Percentiles rank a stretch among this genome's conserved stretches.
phyloP scores from a whole-genome alignment of 345 rosid genomes.

The Rhizophora mangle region DNA sequence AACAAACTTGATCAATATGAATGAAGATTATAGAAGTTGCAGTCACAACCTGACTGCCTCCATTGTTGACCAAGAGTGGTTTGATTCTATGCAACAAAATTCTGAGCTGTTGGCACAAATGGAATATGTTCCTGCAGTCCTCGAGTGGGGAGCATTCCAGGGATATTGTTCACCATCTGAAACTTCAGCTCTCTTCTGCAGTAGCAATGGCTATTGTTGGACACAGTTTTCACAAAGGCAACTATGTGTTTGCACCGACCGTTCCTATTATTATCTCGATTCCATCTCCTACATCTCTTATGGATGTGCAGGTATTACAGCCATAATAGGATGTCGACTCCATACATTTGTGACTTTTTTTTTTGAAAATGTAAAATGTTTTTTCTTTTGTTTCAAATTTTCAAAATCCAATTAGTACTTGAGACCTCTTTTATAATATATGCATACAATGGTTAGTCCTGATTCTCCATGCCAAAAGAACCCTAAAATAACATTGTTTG shows the following conservation, averaged over 20 bases:
- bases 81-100: background rate
- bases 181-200: background rate
- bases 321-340: background rate
- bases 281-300: background rate
- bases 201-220: background rate
- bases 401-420: too few species aligned
- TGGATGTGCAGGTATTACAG: background rate
- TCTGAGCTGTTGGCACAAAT: background rate
- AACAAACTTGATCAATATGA: too few species aligned
- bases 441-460: too few species aligned
- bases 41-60: background rate
- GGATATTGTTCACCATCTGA: background rate
- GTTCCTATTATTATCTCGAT: background rate
- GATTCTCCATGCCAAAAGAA: background rate
- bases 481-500: background rate
- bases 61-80: background rate
- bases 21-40: too few species aligned
- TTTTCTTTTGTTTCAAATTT: too few species aligned
- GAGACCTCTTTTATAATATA: too few species aligned
- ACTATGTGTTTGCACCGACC: background rate
- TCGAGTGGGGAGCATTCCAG: background rate
- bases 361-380: too few species aligned
- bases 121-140: background rate
- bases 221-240: background rate
- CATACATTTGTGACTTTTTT: background rate